Conservation (phyloP, 2,329 filamentous ascomycete species). For the Fusarium circinatum region DNA sequence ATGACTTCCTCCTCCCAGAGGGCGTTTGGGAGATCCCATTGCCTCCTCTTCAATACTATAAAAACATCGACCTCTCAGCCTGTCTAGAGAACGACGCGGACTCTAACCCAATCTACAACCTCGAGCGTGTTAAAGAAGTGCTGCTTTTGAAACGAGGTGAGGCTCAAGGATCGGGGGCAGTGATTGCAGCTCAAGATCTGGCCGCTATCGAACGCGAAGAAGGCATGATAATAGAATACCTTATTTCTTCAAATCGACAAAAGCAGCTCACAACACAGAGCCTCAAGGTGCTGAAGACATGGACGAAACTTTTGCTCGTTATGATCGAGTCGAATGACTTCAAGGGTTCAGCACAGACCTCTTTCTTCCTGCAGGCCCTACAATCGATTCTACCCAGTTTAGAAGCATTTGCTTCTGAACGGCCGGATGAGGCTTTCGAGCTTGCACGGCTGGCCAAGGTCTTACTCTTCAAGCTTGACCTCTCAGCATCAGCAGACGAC, state of each 20-base stretch:
- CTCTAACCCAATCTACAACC: constrained; percentile 69
- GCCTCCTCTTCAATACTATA: constrained; percentile 68
- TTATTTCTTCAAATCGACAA: constrained; percentile 71
- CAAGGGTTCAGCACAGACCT: constrained; percentile 74
- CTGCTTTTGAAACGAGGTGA: constrained; percentile 76
- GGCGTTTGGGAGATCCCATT: constrained; percentile 61
- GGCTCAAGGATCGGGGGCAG: constrained; percentile 58
- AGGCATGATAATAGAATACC: constrained; percentile 66
- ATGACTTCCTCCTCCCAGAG: constrained; percentile 80
- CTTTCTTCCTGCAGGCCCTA: constrained; percentile 85
- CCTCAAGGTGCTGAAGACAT: constrained; percentile 78
- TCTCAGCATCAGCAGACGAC: constrained; percentile 52
- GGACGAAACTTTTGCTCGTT: constrained; percentile 85
- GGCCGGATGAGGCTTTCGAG: constrained; percentile 76
- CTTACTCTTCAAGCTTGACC: constrained; percentile 76
- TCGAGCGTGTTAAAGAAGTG: constrained; percentile 78
- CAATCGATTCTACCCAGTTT: constrained; percentile 90
- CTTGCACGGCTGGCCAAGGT: constrained; percentile 80
- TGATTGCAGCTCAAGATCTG: constrained; percentile 62
- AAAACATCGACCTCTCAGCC: constrained; percentile 72
- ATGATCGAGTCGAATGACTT: constrained; percentile 86
- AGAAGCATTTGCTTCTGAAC: constrained; percentile 77
- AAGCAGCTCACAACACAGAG: constrained; percentile 66
- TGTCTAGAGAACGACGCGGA: constrained; percentile 72
- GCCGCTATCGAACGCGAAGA: constrained; percentile 67